Base-by-base conservation (phyloP, 805 yeast species). In the Vanderwaltozyma verrucispora region DNA sequence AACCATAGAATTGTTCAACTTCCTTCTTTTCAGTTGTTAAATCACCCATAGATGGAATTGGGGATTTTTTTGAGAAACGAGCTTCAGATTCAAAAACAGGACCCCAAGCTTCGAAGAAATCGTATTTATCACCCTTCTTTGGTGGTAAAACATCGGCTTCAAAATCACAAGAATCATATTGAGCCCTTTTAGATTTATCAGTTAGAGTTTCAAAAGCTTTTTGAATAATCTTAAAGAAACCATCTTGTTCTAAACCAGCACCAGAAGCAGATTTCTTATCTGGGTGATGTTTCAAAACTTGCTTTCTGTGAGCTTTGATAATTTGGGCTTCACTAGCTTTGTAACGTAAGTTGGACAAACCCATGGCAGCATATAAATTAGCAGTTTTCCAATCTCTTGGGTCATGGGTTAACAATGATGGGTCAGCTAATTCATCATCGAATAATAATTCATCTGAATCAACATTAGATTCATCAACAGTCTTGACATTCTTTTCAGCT, bases 381-480 rank as follows among this genome's bases (percentile, higher is more conserved):
- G 92, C 94, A 37, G 80, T 68, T 68, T 92, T 92, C 98, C 98
- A 92, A 60, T 92, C 96, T 73, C 95, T 82, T 58, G 98, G 96
- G 61, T 92, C 97, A 56, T 84, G 94, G 24, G 72, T 65, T 51
- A 92, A 74, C 65, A 89, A 70, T 38, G 78, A 81, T 48, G 79
- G 88, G 46, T 77, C 81, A 54, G 87, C 94, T 23, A 80, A 74
- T 52, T 77, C 74, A 21, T 59, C 62, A 42, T 66, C 70, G 28
- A 60, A 56, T 48, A 70, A 64, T 24, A 60, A 61, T 37, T 73
- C 77, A 40, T 74, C 77, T 49, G 78, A 80, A 38, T 75, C 83
- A 30, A 58, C 65, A 39, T 53, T 65, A 44, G 72, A 57, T 50
- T 74, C 80, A 51, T 83, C 94, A 44, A 76, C 75, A 40, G 65